Evolutionary conservation across 495 filamentous ascomycete species (phyloP).

Genomic region (Neurospora africana): DNA sequence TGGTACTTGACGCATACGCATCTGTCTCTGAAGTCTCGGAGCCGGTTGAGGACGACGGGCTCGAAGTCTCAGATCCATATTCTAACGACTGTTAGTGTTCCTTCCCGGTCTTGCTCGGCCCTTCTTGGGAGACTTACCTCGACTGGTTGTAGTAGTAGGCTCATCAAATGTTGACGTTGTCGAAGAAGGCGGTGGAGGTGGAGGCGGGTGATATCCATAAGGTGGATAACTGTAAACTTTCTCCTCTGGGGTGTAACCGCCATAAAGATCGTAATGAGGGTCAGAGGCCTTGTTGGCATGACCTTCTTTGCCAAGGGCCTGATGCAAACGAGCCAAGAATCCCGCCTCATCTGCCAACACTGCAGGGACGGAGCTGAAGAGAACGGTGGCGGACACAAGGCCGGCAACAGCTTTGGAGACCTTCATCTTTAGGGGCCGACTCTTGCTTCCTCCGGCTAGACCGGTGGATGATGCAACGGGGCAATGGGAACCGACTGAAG

Average conservation of each 20-base stretch:
- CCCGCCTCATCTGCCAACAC: constrained; percentile 17
- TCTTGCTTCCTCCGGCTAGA: background rate
- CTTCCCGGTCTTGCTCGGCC: background rate
- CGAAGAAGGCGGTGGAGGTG: constrained; percentile 20
- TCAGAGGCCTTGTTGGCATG: constrained; percentile 5
- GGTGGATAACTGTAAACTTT: constrained; percentile 29
- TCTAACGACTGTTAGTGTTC: constrained; percentile 5
- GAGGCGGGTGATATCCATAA: constrained; percentile 35
- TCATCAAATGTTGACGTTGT: constrained; percentile 4
- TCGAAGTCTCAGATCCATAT: constrained; percentile 5
- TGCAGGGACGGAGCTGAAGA: constrained; percentile 22
- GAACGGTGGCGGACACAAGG: constrained; percentile 23
- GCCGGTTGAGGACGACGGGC: constrained; percentile 6
- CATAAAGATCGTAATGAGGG: constrained; percentile 18
- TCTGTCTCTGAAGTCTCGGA: constrained; percentile 7
- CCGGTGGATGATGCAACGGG: background rate
- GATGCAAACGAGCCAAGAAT: constrained; percentile 17
- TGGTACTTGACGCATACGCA: constrained; percentile 2
- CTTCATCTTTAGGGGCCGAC: constrained; percentile 27
- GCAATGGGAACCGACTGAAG: background rate
- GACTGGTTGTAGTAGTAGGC: constrained; percentile 2
- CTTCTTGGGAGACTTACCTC: constrained; percentile 3
- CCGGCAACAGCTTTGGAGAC: constrained; percentile 17
- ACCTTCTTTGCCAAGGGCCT: constrained; percentile 7
- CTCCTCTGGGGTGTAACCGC: constrained; percentile 13